Conservation (phyloP, 176 grass and related monocot species). For the Oryza coarctata region DNA sequence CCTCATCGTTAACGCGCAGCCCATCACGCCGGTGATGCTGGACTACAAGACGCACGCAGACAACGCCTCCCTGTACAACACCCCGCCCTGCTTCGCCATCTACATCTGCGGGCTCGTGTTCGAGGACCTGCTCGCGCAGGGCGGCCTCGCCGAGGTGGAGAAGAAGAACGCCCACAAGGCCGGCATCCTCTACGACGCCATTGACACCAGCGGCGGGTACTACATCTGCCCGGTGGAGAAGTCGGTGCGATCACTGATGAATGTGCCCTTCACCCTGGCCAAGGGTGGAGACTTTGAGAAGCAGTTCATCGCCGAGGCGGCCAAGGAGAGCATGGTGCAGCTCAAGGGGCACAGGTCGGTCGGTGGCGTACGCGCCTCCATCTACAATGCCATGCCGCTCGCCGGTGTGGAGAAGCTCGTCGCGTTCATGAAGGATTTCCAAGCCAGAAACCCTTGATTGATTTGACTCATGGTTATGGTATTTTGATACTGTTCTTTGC, state of each 20-base stretch:
- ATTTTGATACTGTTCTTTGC: slow-evolving; percentile 9
- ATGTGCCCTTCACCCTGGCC: slow-evolving; percentile 80
- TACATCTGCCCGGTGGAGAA: slow-evolving; percentile 85
- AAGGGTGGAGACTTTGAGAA: slow-evolving; percentile 78
- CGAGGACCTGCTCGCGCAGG: slow-evolving; percentile 82
- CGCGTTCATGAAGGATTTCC: slow-evolving; percentile 98
- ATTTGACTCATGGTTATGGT: not conserved
- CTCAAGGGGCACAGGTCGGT: slow-evolving; percentile 97
- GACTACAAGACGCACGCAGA: slow-evolving; percentile 95
- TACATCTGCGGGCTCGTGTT: slow-evolving; percentile 91
- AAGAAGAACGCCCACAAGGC: slow-evolving; percentile 87
- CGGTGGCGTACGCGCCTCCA: slow-evolving; percentile 80
- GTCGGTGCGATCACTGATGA: slow-evolving; percentile 86
- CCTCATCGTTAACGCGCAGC: slow-evolving; percentile 76
- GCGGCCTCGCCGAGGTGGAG: slow-evolving; percentile 79
- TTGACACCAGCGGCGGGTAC: slow-evolving; percentile 78
- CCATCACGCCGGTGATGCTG: slow-evolving; percentile 89
- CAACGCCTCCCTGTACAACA: slow-evolving; percentile 93
- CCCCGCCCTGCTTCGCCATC: slow-evolving; percentile 89
- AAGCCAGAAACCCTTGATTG: slow-evolving; percentile 75
- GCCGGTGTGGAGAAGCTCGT: slow-evolving; percentile 88
- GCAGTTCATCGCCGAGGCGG: slow-evolving; percentile 82
- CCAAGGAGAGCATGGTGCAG: slow-evolving; percentile 96
- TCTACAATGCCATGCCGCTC: slow-evolving; percentile 97
- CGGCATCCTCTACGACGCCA: slow-evolving; percentile 73